These are phyloP conservation scores for Boletus huronensis DNA, from an alignment of 768 basidiomycete genomes.

Conservation along the genomic window DNA sequence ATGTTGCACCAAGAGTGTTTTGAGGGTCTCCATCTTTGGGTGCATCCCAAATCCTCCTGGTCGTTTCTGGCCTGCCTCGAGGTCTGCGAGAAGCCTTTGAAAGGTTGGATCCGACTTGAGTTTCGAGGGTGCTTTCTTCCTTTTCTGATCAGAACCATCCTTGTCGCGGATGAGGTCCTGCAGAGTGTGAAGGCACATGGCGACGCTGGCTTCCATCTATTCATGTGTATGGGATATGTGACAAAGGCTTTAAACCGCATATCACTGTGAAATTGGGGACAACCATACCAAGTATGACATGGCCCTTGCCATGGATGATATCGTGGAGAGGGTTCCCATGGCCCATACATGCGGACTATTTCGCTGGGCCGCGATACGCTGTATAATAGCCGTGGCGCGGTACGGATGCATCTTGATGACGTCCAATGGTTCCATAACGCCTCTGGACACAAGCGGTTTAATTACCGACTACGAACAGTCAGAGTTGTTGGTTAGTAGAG, in stretches of 20 bases:
- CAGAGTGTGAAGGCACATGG: conserved; percentile 71
- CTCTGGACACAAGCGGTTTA: conserved; percentile 33
- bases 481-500: neutral
- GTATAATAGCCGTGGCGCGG: conserved; percentile 44
- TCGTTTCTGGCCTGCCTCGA: conserved; percentile 52
- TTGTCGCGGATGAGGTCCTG: conserved; percentile 46
- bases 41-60: conserved; percentile 58
- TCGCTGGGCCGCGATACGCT: conserved; percentile 37
- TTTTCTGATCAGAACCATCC: conserved; percentile 29
- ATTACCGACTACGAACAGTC: conserved; percentile 29
- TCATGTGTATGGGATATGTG: neutral
- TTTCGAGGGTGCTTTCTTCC: conserved; percentile 40
- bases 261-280: neutral
- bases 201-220: conserved; percentile 79
- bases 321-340: conserved; percentile 45
- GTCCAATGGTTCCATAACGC: conserved; percentile 50
- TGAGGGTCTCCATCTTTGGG: conserved; percentile 90
- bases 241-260: neutral
- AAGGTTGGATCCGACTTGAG: conserved; percentile 56
- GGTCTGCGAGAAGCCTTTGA: conserved; percentile 60
- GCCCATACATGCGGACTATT: conserved; percentile 43
- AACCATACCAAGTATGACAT: conserved; percentile 81
- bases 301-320: conserved; percentile 66
- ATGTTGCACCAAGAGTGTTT: conserved; percentile 70
- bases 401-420: conserved; percentile 68